Base-by-base conservation (phyloP, 163 green algal genomes). In the Volvox carteri region DNA sequence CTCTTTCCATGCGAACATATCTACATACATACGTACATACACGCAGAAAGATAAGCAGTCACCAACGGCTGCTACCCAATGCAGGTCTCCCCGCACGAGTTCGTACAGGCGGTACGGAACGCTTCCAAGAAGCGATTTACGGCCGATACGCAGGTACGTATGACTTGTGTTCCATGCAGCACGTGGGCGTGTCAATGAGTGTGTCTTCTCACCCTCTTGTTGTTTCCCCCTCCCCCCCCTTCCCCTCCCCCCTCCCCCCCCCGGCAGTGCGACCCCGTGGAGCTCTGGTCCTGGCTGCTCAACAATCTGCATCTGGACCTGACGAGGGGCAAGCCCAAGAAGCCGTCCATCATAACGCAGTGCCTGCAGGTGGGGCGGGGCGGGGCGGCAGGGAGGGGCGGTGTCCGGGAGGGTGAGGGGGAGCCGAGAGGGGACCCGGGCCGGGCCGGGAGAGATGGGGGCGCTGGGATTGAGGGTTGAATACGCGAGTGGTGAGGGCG, bases 81-180 rank as follows among this genome's bases (percentile, higher is more conserved):
- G 4, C 93, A 98, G 95, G 96, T 98, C 33, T 98, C 95, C 9
- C 98, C 98, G 0, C 97, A 99, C 92, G 98, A 99, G 95, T 99
- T 99, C 93, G 97, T 99, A 94, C 97, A 99, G 90, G 96, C 95
- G 2, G 96, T 99, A 0, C 98, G 98, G 87, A 86, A 91, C 35
- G 92, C 94, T 70, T 97, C 92, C 92, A 95, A 93, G 78, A 98
- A 98, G 90, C 92, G 95, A 19, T 99, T 99, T 89, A 96, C 90
- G 2, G 97, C 98, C n/a, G 96, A 98, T 7, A 44, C 78, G 77
- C 90, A 94, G 81, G 81, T 87, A 37, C 0, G 44, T n/a, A 8
- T 35, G 72, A 11, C 11, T n/a, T 7, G 35, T 35, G 79, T 42
- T 28, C 8, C n/a, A 4, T 68, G 5, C 21, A 46, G 46, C 19